Evolutionary conservation across 2,329 filamentous ascomycete species (phyloP).

Genomic region (Alternaria alternata): DNA sequence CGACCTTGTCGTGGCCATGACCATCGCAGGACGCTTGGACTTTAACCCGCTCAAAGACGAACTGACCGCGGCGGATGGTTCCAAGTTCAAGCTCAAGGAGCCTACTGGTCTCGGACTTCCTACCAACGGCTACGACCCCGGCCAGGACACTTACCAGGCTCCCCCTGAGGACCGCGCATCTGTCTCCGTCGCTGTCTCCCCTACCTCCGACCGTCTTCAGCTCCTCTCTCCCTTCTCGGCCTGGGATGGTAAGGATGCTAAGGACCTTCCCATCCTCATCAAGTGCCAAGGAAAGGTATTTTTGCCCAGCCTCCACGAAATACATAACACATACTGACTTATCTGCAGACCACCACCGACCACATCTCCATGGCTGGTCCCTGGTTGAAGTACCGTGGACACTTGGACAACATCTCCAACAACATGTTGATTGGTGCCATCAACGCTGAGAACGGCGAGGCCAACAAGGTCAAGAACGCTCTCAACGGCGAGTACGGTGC

Average conservation of each 20-base stretch:
- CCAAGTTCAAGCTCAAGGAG: slow-evolving; percentile 87
- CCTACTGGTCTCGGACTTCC: slow-evolving; percentile 86
- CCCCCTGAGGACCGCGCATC: slow-evolving; percentile 79
- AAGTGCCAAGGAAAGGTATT: slow-evolving; percentile 75
- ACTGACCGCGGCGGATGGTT: slow-evolving; percentile 47
- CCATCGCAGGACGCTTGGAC: slow-evolving; percentile 56
- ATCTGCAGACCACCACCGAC: slow-evolving; percentile 78
- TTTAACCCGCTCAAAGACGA: slow-evolving; percentile 66
- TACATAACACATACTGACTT: no score
- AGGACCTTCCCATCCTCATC: slow-evolving; percentile 6
- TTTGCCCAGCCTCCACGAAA: no score
- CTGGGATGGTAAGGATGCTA: slow-evolving; percentile 92
- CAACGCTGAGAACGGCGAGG: slow-evolving; percentile 94
- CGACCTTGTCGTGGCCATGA: slow-evolving; percentile 86
- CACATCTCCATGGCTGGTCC: slow-evolving; percentile 98
- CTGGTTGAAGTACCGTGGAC: slow-evolving; percentile 98
- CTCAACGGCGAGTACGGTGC: slow-evolving; percentile 84
- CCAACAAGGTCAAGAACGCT: slow-evolving; percentile 96
- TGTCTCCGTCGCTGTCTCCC: slow-evolving; percentile 83
- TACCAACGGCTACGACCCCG: slow-evolving; percentile 82
- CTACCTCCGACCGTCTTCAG: slow-evolving; percentile 92
- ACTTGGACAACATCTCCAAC: slow-evolving; percentile 99
- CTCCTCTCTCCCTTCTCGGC: slow-evolving; percentile 83
- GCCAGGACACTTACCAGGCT: slow-evolving; percentile 93
- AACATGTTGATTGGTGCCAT: slow-evolving; percentile 99